A percentile compares a stretch with the other conserved stretches of the same genome.
These are phyloP conservation scores for Trapa incisa DNA, from an alignment of 345 rosid species.

Conservation along the genomic window DNA sequence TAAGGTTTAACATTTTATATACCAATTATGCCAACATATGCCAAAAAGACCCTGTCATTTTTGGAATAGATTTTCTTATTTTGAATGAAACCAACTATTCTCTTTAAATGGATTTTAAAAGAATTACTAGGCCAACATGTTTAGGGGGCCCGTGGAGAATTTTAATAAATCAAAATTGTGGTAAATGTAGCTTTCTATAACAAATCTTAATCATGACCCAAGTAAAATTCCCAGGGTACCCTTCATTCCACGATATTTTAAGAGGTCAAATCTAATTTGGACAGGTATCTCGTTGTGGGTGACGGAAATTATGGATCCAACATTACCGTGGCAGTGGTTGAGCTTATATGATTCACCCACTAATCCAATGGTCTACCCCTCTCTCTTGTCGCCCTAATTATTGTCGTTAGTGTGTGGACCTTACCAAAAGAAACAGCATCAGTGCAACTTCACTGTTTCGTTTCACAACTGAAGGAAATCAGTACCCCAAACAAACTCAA, in stretches of 20 bases:
- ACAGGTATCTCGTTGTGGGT: not conserved
- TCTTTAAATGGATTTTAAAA: no score
- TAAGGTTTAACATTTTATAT: no score
- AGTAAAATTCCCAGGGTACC: not conserved
- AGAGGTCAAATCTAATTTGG: not conserved
- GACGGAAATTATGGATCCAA: not conserved
- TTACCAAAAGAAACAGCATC: conserved; percentile 4
- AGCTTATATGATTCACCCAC: not conserved
- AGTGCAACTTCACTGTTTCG: not conserved
- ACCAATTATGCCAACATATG: no score
- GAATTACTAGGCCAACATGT: no score
- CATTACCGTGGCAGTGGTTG: conserved; percentile 11
- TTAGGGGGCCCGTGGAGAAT: not conserved
- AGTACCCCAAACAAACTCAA: not conserved
- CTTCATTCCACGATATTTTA: not conserved
- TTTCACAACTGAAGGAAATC: not conserved
- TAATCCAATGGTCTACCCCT: not conserved
- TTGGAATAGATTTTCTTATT: not conserved
- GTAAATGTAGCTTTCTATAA: not conserved
- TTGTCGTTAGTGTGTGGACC: conserved; percentile 13
- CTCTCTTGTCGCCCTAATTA: not conserved
- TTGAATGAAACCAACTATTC: not conserved
- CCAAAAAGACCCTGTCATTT: not conserved
- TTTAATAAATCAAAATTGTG: not conserved
- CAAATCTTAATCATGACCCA: not conserved